phyloP scores from a whole-genome alignment of 129 eudicot species.

The carrot (Daucus carota) region DNA sequence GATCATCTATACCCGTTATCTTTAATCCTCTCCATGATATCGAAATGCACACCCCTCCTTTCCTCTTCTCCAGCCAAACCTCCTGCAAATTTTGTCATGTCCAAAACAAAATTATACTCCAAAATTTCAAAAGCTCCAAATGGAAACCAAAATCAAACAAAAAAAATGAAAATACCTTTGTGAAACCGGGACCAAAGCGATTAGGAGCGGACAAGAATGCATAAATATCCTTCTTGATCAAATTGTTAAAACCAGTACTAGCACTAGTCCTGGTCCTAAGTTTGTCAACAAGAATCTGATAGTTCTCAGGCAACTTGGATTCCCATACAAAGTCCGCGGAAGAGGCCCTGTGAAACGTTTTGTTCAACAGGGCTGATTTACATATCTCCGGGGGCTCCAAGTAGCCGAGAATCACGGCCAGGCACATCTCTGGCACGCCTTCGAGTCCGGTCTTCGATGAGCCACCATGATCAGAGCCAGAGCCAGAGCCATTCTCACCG shows the following conservation, averaged over 20 bases:
- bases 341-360: constrained; percentile 44
- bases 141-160: neutral
- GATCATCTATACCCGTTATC: constrained; percentile 75
- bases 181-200: constrained; percentile 35
- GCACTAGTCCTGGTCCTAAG: constrained; percentile 15
- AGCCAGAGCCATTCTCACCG: neutral
- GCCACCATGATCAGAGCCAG: constrained; percentile 4
- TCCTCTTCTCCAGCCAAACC: constrained; percentile 66
- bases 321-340: constrained; percentile 72
- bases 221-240: constrained; percentile 44
- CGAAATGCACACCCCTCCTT: constrained; percentile 58
- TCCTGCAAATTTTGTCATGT: constrained; percentile 21
- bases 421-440: constrained; percentile 68
- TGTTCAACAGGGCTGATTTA: constrained; percentile 33
- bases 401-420: constrained; percentile 41
- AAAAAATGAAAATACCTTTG: constrained; percentile 39
- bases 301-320: constrained; percentile 55
- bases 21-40: constrained; percentile 75
- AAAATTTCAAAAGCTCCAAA: neutral
- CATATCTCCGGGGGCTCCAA: constrained; percentile 62
- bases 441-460: constrained; percentile 29
- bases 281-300: constrained; percentile 38
- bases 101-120: neutral
- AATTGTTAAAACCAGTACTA: constrained; percentile 4
- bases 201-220: constrained; percentile 47